These are phyloP conservation scores for Fusarium palustre DNA, from an alignment of 2,329 filamentous ascomycete genomes.

Conservation along the genomic window DNA sequence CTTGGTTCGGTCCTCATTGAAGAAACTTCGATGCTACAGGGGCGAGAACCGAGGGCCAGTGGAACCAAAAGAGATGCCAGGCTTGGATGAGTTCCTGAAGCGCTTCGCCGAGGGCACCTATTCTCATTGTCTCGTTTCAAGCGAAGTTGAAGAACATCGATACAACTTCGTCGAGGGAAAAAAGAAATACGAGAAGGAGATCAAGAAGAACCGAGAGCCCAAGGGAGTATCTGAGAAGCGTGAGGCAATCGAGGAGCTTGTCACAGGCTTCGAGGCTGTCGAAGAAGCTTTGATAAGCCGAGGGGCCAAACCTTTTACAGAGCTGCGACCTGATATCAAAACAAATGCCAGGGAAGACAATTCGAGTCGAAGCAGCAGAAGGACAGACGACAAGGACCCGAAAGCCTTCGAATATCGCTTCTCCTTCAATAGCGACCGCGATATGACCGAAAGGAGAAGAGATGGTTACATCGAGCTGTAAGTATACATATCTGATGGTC, in stretches of 20 bases:
- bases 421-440: slow-evolving; percentile 63
- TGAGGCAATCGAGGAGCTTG: slow-evolving; percentile 58
- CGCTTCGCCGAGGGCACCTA: slow-evolving; percentile 68
- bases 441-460: slow-evolving; percentile 66
- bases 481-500: slow-evolving; percentile 48
- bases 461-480: slow-evolving; percentile 73
- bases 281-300: slow-evolving; percentile 61
- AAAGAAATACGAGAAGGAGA: slow-evolving; percentile 43
- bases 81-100: slow-evolving; percentile 65
- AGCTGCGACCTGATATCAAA: slow-evolving; percentile 69
- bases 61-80: slow-evolving; percentile 49
- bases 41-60: slow-evolving; percentile 26
- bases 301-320: slow-evolving; percentile 74
- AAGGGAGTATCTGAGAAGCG: slow-evolving; percentile 62
- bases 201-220: slow-evolving; percentile 28
- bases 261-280: slow-evolving; percentile 27
- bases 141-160: slow-evolving; percentile 53
- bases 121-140: slow-evolving; percentile 64
- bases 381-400: slow-evolving; percentile 29
- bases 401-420: slow-evolving; percentile 63
- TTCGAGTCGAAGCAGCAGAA: neutral
- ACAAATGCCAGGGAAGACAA: slow-evolving; percentile 26
- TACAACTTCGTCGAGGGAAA: slow-evolving; percentile 51
- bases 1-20: slow-evolving; percentile 64
- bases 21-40: slow-evolving; percentile 61